Percentiles rank a stretch among this genome's conserved stretches.
phyloP scores from a whole-genome alignment of 2,329 filamentous ascomycete species.

The Colletotrichum noveboracense region DNA sequence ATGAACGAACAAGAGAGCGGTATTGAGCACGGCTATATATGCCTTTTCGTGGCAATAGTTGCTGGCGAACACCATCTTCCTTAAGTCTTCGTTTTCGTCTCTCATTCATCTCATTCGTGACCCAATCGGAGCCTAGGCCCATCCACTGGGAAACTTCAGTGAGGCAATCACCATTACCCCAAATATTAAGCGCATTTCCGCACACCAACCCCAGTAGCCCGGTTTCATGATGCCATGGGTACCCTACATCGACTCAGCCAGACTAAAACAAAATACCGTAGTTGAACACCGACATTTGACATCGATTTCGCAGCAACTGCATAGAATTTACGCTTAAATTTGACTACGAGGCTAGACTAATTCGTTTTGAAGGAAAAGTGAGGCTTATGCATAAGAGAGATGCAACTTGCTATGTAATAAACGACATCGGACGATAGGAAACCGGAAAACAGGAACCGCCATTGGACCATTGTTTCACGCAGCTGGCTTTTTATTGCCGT shows the following conservation, averaged over 20 bases:
- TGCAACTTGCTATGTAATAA: not conserved
- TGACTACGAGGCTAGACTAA: not conserved
- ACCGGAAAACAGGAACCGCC: not conserved
- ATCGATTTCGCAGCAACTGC: not conserved
- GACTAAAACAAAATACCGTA: not conserved
- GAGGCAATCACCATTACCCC: not conserved
- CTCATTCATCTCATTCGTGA: not conserved
- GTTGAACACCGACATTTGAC: not conserved
- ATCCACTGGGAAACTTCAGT: not conserved
- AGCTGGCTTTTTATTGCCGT: not conserved
- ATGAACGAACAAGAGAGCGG: not conserved
- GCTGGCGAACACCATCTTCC: not conserved
- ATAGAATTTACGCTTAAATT: not conserved
- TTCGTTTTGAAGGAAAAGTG: not conserved
- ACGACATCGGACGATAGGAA: not conserved
- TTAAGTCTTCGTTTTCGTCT: not conserved
- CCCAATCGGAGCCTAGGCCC: not conserved
- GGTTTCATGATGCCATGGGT: not conserved
- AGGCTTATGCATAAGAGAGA: not conserved
- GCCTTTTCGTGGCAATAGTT: not conserved
- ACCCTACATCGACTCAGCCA: not conserved
- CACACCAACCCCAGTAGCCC: not conserved
- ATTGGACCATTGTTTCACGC: not conserved
- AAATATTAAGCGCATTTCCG: not conserved
- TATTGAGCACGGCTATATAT: not conserved